Evolutionary conservation across 176 grass and related monocot species (phyloP).

Genomic region (Phoenix roebelenii): DNA sequence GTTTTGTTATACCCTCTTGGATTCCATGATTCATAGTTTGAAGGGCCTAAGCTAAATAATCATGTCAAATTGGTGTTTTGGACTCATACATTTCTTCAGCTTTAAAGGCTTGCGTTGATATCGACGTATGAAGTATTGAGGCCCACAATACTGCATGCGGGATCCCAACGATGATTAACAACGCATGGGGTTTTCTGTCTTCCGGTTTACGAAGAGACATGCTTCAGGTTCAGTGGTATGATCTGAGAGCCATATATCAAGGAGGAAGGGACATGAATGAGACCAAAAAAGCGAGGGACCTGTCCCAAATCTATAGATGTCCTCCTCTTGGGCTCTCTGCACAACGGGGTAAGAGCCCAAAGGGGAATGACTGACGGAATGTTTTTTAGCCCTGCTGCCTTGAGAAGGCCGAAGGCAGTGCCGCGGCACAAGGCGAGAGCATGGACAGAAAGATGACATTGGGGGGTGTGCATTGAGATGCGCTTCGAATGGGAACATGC

Average conservation of each 20-base stretch:
- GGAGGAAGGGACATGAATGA: conserved; percentile 7
- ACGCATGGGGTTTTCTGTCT: too few species aligned
- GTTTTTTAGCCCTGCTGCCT: conserved; percentile 23
- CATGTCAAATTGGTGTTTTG: too few species aligned
- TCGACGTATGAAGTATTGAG: too few species aligned
- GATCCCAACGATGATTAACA: too few species aligned
- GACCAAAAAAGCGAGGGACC: neutral
- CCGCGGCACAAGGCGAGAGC: conserved; percentile 5
- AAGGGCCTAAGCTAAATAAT: too few species aligned
- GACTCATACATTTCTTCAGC: too few species aligned
- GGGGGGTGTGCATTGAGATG: conserved; percentile 6
- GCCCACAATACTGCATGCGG: too few species aligned
- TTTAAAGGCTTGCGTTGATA: too few species aligned
- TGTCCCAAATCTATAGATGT: neutral
- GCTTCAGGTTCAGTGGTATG: neutral
- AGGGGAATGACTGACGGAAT: conserved; percentile 17
- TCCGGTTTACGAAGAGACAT: too few species aligned
- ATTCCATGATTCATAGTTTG: too few species aligned
- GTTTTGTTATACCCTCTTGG: too few species aligned
- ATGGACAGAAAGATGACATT: conserved; percentile 6
- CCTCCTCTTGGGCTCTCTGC: neutral
- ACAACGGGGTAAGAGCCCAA: neutral
- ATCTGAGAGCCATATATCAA: neutral
- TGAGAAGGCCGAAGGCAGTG: conserved; percentile 15
- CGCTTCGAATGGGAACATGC: conserved; percentile 10